Base-by-base conservation (phyloP, 1,139 yeast genomes). In the Taphrina confusa region DNA sequence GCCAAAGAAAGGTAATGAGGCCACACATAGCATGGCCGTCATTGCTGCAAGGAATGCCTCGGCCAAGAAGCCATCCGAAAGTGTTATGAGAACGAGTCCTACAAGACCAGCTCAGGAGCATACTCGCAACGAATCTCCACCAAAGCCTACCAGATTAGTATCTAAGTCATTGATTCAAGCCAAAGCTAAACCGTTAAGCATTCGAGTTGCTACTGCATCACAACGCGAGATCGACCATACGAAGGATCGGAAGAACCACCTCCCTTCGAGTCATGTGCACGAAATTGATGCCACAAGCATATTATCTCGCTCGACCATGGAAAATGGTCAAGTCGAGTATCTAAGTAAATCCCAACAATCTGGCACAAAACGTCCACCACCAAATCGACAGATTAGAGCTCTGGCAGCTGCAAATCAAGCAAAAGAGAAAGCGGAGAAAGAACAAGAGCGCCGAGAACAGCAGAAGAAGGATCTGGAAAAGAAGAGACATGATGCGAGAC, bases 401-500 rank as follows among this genome's bases (percentile, higher is more conserved):
- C 52, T 61, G 11, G 57, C 63, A n/a, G 65, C 63, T 28, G 60
- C 62, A n/a, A 34, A 33, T 22, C 56, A 57, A 34, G 64, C 63
- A 25, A 62, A 60, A 33, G 60, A 52, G 36, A 34, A 44, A 16
- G 66, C 61, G n/a, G 61, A 61, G 30, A 23, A 45, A 16, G 62
- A 55, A 22, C 55, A 56, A n/a, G 55, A 42, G 28, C 40, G 55
- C 20, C 33, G 60, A 22, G 59, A 60, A 16, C 62, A 62, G 36
- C 63, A 61, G 57, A 62, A 61, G 44, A 58, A 54, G 9, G 65
- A 63, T 16, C 40, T 58, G 22, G 67, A 65, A 16, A 54, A 64
- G 33, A 64, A 66, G 28, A 37, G 66, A 12, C 65, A 58, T 44
- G 62, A 58, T 37, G 36, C 37, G 52, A 39, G 61, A 50, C 39